Conservation (phyloP, 768 basidiomycete genomes). For the Coprinellus aureogranulatus region DNA sequence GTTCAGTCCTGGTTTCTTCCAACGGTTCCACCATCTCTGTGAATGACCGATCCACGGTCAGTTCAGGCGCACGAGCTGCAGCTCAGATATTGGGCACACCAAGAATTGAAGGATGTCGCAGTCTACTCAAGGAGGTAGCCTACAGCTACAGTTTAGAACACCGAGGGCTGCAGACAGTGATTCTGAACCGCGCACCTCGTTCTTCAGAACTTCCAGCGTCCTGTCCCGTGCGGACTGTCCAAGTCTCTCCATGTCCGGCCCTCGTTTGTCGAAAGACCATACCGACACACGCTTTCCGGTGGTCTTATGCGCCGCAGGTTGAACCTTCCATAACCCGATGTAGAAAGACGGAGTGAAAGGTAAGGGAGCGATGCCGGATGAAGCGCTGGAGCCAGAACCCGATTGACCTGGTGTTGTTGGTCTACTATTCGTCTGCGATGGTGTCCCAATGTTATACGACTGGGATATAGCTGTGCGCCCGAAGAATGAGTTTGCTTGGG, state of each 20-base stretch:
- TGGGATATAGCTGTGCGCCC: conserved; percentile 77
- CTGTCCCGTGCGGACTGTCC: conserved; percentile 64
- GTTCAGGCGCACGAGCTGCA: not conserved
- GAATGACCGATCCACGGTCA: not conserved
- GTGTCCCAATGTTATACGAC: conserved; percentile 64
- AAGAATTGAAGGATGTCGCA: conserved; percentile 91
- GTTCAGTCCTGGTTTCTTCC: conserved; percentile 85
- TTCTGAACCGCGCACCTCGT: conserved; percentile 69
- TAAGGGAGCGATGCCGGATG: conserved; percentile 34
- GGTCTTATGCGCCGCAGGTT: conserved; percentile 82
- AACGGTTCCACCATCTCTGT: conserved; percentile 96
- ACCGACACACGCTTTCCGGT: conserved; percentile 89
- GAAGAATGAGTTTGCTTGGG: conserved; percentile 82
- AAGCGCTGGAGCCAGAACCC: conserved; percentile 10
- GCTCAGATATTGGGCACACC: conserved; percentile 41
- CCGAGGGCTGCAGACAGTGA: not conserved
- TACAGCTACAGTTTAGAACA: conserved; percentile 24
- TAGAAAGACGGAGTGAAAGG: conserved; percentile 52
- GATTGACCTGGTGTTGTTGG: conserved; percentile 42
- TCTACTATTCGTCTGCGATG: conserved; percentile 42
- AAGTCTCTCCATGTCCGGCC: conserved; percentile 69
- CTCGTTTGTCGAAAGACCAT: conserved; percentile 88
- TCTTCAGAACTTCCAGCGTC: conserved; percentile 81
- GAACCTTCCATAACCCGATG: conserved; percentile 88
- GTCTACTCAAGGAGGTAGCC: conserved; percentile 79